Evolutionary conservation across 129 eudicot species (phyloP), one percentile per base, ranked within the genome.

Genomic region (Rutidosis leptorrhynchoides): DNA sequence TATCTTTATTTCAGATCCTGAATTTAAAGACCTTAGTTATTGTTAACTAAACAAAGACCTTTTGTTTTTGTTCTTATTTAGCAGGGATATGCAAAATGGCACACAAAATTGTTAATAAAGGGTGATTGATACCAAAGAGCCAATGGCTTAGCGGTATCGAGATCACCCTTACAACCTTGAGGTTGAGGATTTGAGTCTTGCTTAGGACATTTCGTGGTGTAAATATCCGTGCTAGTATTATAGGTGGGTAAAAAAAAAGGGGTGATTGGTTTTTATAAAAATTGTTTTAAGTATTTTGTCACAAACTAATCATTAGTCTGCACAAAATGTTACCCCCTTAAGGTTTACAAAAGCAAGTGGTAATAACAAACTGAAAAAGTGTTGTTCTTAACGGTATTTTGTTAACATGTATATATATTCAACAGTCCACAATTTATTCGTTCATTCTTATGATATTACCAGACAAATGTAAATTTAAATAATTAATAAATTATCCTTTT

Each of bases 401-500:
- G 20, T 48, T 7, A 3, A 27, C 63, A 25, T 56, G 35, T 14
- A 58, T 58, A 7, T 27, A 24, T 29, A 56, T 3, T 11, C 22
- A 58, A 25, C 16, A 12, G n/a, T 27, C 16, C 20, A 58, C 63
- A 25, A 26, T 11, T 15, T 16, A 15, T 58, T 15, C 63, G 37
- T 58, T 58, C 63, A 58, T 58, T 58, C 33, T 58, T 58, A 58
- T 58, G 63, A 11, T 3, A 58, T 27, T 27, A 58, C 63, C 26
- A 24, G 40, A 27, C 32, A 6, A 58, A 26, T 0, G 26, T 7
- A 22, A 22, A 3, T 22, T 54, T 22, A 22, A 33, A 5, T 21
- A 16, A 56, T 0, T 2, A 4, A 40, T 12, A 11, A 11, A 40
- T 4, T 16, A 49, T 15, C 23, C 17, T 49, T 49, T 49, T 5